A percentile compares a stretch with the other conserved stretches of the same genome.
phyloP scores from a whole-genome alignment of 108 stramenopile genomes.

The Pseudonitzschia pungens region DNA sequence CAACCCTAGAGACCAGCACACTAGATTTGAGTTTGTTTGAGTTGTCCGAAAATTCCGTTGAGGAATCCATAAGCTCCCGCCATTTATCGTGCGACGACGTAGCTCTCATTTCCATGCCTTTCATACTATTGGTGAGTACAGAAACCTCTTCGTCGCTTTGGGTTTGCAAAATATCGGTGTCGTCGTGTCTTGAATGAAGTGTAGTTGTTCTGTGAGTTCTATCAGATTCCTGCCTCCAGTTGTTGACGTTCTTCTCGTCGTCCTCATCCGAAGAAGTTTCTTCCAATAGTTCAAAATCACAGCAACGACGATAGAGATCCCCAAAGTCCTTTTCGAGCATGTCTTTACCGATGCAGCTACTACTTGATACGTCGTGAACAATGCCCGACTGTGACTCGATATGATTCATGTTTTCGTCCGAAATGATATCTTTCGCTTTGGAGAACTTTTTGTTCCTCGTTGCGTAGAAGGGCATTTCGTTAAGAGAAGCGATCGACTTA shows the following conservation, averaged over 20 bases:
- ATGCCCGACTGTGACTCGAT: not conserved
- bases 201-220: not conserved
- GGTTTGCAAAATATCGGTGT: not conserved
- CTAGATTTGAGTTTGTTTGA: not conserved
- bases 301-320: not conserved
- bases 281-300: constrained; percentile 1
- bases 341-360: not conserved
- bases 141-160: not conserved
- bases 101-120: not conserved
- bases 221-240: not conserved
- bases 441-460: constrained; percentile 9
- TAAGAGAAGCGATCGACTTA: constrained; percentile 6
- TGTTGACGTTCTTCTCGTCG: not conserved
- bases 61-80: not conserved
- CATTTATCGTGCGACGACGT: not conserved
- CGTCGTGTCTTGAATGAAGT: not conserved
- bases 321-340: not conserved
- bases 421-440: not conserved
- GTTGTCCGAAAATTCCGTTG: not conserved
- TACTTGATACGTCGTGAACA: not conserved
- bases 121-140: not conserved
- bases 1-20: no score
- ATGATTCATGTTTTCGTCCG: not conserved
- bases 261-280: constrained; percentile 7
- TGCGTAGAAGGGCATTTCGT: constrained; percentile 33